These are phyloP conservation scores for Batkoa obscura DNA, from an alignment of 371 early-diverging fungal genomes.

Conservation along the genomic window DNA sequence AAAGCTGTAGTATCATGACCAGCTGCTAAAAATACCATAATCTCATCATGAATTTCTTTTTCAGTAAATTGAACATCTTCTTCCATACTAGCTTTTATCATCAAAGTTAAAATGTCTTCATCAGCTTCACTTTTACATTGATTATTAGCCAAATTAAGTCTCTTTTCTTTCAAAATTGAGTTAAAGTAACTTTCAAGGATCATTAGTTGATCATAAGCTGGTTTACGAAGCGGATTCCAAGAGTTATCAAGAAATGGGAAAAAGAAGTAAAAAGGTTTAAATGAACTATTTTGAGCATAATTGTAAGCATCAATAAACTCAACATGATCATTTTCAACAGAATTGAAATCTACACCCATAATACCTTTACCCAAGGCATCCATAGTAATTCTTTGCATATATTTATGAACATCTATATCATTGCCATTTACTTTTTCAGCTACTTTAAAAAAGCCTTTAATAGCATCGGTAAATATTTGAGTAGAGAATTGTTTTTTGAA, in stretches of 20 bases:
- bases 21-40: background rate
- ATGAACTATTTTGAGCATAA: background rate
- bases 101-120: background rate
- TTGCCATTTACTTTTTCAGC: background rate
- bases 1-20: constrained; percentile 1
- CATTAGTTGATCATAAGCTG: background rate
- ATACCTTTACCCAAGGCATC: background rate
- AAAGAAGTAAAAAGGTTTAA: background rate
- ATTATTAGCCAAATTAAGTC: background rate
- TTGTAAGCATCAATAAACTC: background rate
- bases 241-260: background rate
- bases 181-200: background rate
- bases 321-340: background rate
- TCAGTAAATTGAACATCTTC: background rate
- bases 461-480: background rate
- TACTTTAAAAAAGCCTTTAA: background rate
- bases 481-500: constrained; percentile 8
- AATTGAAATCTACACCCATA: background rate
- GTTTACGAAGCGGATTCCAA: background rate
- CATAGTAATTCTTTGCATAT: background rate
- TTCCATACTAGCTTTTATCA: background rate
- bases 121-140: background rate
- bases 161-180: background rate
- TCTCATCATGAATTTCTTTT: background rate
- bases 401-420: constrained; percentile 14